A percentile compares a stretch with the other conserved stretches of the same genome.
phyloP scores from a whole-genome alignment of 2,329 filamentous ascomycete genomes.

The Stachybotrys echinatus region DNA sequence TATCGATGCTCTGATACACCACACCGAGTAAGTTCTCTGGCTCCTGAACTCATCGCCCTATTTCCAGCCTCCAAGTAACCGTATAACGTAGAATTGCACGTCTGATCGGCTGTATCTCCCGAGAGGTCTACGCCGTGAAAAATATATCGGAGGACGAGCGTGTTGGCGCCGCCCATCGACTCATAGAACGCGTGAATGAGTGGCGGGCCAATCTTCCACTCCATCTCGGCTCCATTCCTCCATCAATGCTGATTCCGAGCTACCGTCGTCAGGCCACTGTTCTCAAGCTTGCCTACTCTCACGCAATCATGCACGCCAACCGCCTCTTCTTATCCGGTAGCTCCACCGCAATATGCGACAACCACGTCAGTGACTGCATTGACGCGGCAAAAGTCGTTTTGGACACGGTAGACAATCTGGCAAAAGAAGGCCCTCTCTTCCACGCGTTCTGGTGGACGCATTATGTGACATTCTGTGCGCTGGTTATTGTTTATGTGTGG shows the following conservation, averaged over 20 bases:
- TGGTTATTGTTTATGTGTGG: slow-evolving; percentile 48
- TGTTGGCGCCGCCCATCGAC: slow-evolving; percentile 27
- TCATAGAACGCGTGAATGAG: slow-evolving; percentile 30
- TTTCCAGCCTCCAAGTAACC: too few relatives aligned
- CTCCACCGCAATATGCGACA: slow-evolving; percentile 8
- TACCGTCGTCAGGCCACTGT: slow-evolving; percentile 46
- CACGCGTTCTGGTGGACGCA: slow-evolving; percentile 49
- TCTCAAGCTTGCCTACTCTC: slow-evolving; percentile 47
- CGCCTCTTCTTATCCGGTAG: slow-evolving; percentile 44
- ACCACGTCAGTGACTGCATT: slow-evolving; percentile 36
- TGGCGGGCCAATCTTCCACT: slow-evolving; percentile 36
- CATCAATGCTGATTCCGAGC: slow-evolving; percentile 37
- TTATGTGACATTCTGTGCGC: slow-evolving; percentile 47
- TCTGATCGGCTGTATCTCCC: slow-evolving; percentile 32
- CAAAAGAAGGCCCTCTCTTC: slow-evolving; percentile 32
- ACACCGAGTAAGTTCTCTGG: slow-evolving; percentile 26
- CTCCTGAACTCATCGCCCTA: too few relatives aligned
- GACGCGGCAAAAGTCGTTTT: slow-evolving; percentile 40
- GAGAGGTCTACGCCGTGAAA: slow-evolving; percentile 33
- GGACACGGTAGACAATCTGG: slow-evolving; percentile 35
- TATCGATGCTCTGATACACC: slow-evolving; percentile 42
- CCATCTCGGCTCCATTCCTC: slow-evolving; percentile 35
- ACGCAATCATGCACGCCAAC: slow-evolving; percentile 51
- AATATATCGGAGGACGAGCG: slow-evolving; percentile 28
- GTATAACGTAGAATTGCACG: slow-evolving; percentile 23